A percentile compares a stretch with the other conserved stretches of the same genome.
phyloP scores from a whole-genome alignment of 495 filamentous ascomycete species.

The Rhizodiscina lignyota region DNA sequence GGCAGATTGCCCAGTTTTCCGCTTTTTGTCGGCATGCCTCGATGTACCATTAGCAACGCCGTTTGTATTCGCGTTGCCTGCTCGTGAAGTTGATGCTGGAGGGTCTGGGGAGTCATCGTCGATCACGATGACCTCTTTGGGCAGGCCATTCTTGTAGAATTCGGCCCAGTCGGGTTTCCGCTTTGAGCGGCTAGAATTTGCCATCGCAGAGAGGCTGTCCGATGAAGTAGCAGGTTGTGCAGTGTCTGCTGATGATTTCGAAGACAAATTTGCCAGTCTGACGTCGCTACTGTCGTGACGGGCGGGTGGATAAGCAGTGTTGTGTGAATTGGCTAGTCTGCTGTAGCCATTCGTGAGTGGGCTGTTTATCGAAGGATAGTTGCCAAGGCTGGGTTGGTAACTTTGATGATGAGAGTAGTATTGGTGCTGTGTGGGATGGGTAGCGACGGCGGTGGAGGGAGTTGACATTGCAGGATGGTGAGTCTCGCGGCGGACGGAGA shows the following conservation, averaged over 20 bases:
- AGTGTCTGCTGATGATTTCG: no score
- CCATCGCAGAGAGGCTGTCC: no score
- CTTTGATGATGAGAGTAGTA: conserved; percentile 52
- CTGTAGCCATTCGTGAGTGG: conserved; percentile 9
- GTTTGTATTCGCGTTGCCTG: conserved; percentile 7
- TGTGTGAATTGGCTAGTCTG: conserved; percentile 12
- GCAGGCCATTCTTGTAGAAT: conserved; percentile 86
- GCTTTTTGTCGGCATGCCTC: conserved; percentile 45
- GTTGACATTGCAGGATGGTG: conserved; percentile 50
- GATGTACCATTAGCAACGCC: conserved; percentile 19
- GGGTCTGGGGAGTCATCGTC: conserved; percentile 71
- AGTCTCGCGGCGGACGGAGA: no score
- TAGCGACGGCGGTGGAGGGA: conserved; percentile 65
- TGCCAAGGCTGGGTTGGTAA: conserved; percentile 28
- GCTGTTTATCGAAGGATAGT: conserved; percentile 2
- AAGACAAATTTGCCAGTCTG: no score
- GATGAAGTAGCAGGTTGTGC: no score
- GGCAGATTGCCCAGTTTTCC: conserved; percentile 43
- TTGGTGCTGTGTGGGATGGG: conserved; percentile 54
- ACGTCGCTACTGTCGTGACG: no score
- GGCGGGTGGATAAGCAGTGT: no score
- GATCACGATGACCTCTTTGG: conserved; percentile 90
- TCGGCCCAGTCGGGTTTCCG: conserved; percentile 66
- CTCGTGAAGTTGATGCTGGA: conserved; percentile 1
- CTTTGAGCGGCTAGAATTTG: no score